Evolutionary conservation across 2,329 filamentous ascomycete species (phyloP).

Genomic region (Aspergillus neoniger): DNA sequence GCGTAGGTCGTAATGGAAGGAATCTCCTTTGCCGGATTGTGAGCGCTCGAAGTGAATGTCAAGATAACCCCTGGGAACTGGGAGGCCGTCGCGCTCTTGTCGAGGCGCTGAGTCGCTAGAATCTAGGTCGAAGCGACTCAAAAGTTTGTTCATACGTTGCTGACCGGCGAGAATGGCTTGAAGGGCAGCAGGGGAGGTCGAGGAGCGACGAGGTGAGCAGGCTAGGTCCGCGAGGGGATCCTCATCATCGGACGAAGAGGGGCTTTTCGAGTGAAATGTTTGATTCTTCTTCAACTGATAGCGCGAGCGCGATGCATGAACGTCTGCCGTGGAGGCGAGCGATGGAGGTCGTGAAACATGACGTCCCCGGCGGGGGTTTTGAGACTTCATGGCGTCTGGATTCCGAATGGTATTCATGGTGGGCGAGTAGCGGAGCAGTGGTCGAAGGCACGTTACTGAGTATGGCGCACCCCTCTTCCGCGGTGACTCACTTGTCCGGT

Average conservation of each 20-base stretch:
- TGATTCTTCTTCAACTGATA: conserved; percentile 68
- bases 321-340: conserved; percentile 27
- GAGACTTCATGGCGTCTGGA: conserved; percentile 15
- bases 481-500: neutral
- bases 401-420: conserved; percentile 17
- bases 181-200: conserved; percentile 57
- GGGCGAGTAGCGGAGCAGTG: neutral
- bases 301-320: conserved; percentile 22
- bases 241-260: conserved; percentile 40
- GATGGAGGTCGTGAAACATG: conserved; percentile 33
- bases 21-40: conserved; percentile 34
- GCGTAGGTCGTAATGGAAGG: conserved; percentile 26
- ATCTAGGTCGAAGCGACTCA: conserved; percentile 66
- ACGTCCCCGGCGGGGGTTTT: conserved; percentile 33
- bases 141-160: conserved; percentile 67
- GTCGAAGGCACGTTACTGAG: neutral
- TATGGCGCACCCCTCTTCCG: neutral
- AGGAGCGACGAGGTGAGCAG: conserved; percentile 63
- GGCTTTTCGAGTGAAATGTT: conserved; percentile 57
- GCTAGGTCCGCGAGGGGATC: conserved; percentile 45
- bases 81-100: conserved; percentile 58
- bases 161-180: conserved; percentile 70
- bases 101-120: conserved; percentile 47
- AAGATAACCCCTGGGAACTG: conserved; percentile 62
- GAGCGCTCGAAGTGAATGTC: conserved; percentile 55